Base-by-base conservation (phyloP, 192 early-diverging fungal species). In the Obelidium mucronatum region DNA sequence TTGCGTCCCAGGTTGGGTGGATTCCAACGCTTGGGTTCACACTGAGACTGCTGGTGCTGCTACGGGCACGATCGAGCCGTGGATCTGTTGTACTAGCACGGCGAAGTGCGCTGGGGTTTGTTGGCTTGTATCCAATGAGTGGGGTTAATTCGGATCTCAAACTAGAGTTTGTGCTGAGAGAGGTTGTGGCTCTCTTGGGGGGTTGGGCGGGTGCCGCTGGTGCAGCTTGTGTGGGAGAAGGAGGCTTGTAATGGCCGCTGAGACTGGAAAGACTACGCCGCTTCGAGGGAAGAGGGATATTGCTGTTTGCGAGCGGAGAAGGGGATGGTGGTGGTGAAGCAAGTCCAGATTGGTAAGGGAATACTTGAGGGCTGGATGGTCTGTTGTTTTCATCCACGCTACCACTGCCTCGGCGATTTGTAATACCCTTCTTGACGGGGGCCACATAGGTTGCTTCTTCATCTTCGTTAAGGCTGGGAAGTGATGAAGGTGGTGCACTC, bases 1-100 rank as follows among this genome's bases (percentile, higher is more conserved):
- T 35, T 22, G 51, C 58, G 61, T 75, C 73, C 73, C 73, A 75
- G 6, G 63, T 67, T n/a, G 75, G 75, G 30, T 76, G 75, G 11
- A 39, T 53, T n/a, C 36, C 55, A 2, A 8, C 17, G 33, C 28
- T 58, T 8, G 52, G 11, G 26, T 11, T 11, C 17, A 51, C 1
- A 17, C n/a, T 17, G n/a, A 52, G 51, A 52, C 15, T 17, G 13
- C 15, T 17, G 51, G 51, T n/a, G 51, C 13, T n/a, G 64, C 64
- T 66, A 17, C 40, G 64, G 0, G 42, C 24, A 8, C 67, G 67
- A 0, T 59, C 55, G 1, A 72, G 70, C 22, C 70, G 70, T 22
- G 70, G 70, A 37, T 72, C 70, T 22, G 70, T 72, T 13, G 70
- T 72, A 6, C 24, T 35, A 8, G 70, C 70, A 39, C 70, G 70